These are phyloP conservation scores for Ananas comosus DNA, from an alignment of 176 grass and related monocot species.

Conservation along the genomic window DNA sequence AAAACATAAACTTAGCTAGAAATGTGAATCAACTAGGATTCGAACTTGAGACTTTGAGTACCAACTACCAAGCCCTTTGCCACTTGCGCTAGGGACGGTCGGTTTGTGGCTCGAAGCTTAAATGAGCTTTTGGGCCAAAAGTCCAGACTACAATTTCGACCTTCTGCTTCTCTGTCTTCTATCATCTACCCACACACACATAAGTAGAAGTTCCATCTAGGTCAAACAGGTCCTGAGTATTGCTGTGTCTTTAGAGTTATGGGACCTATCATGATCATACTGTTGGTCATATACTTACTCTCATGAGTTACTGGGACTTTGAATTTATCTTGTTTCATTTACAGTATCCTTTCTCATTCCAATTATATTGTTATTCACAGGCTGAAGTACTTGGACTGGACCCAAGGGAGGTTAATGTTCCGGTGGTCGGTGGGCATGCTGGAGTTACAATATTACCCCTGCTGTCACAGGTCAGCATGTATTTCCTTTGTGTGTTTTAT, in stretches of 20 bases:
- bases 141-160: no score
- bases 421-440: slow-evolving; percentile 69
- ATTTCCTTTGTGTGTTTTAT: not conserved
- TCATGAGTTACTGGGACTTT: not conserved
- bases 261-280: not conserved
- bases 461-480: slow-evolving; percentile 45
- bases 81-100: no score
- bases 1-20: no score
- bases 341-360: not conserved
- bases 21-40: no score
- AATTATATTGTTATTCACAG: slow-evolving; percentile 31
- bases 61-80: no score
- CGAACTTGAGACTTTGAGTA: no score
- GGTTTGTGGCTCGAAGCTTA: no score
- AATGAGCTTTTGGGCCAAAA: no score
- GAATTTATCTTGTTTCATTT: not conserved
- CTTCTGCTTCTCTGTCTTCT: no score
- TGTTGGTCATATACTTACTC: not conserved
- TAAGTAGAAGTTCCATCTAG: no score
- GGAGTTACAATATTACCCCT: slow-evolving; percentile 75
- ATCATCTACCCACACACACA: no score
- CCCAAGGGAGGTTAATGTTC: slow-evolving; percentile 73
- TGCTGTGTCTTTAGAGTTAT: not conserved
- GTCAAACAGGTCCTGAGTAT: not conserved
- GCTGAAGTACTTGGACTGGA: slow-evolving; percentile 89